Evolutionary conservation across 139 green algal genomes (phyloP).

Genomic region (Chlamydomonas sp.): DNA sequence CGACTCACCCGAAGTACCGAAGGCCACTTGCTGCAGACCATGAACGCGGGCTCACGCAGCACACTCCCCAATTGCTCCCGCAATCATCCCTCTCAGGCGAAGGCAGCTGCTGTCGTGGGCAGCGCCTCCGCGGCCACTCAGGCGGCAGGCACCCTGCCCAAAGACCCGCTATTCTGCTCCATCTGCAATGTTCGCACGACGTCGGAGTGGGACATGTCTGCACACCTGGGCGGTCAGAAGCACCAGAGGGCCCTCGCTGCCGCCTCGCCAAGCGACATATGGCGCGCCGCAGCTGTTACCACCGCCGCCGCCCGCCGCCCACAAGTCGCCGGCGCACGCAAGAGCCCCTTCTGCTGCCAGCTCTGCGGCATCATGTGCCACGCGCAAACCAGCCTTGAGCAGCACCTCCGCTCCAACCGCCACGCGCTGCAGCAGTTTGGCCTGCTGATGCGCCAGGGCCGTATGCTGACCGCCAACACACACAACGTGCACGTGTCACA

Average conservation of each 20-base stretch:
- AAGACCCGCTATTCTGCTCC: neutral
- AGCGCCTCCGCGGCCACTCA: too few species aligned
- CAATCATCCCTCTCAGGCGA: too few species aligned
- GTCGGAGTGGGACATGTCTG: neutral
- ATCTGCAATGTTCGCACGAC: neutral
- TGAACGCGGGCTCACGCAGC: too few species aligned
- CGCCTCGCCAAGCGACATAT: neutral
- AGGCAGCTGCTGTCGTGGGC: too few species aligned
- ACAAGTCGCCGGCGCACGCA: too few species aligned
- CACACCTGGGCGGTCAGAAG: neutral
- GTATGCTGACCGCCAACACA: neutral
- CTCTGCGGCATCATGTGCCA: neutral
- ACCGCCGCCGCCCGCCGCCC: too few species aligned
- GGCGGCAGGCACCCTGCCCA: neutral
- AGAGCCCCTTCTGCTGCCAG: neutral
- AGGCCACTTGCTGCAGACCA: too few species aligned
- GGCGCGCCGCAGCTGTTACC: neutral
- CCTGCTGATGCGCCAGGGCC: neutral
- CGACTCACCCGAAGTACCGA: too few species aligned
- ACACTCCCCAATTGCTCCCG: too few species aligned
- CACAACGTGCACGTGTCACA: neutral
- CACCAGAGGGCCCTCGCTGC: neutral
- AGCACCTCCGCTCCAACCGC: neutral
- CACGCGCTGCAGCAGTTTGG: neutral
- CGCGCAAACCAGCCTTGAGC: neutral